Evolutionary conservation across 305 asterid species (phyloP), one percentile per base, ranked within the genome.

Genomic region (Fraxinus angustifolia): DNA sequence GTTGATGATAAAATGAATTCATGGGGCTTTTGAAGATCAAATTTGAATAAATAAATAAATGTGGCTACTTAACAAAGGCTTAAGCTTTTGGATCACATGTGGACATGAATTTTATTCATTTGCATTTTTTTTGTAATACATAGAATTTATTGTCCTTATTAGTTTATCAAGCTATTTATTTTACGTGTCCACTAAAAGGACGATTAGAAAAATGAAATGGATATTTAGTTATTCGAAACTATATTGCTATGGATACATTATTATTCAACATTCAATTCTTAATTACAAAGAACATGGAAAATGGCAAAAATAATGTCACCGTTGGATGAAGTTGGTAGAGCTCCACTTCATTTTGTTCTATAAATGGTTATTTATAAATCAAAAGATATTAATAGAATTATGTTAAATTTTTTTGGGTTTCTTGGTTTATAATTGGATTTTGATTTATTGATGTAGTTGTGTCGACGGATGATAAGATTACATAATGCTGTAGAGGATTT

Each of bases 211-310:
- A 23, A 1, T 23, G 26, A 23, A 23, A 23, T 23, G 26, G 26
- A 23, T 23, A 23, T 23, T 23, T 23, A 23, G 26, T 23, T 23
- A 23, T 23, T 23, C 26, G 26, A 23, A 23, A 23, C 26, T 23
- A 23, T 23, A 23, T 5, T n/a, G 26, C 6, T 53, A 53, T 16
- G 8, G 21, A 53, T 53, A 53, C 6, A n/a, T 53, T 26, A 53
- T 53, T 60, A 60, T 19, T 60, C 12, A 60, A 14, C 33, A 21
- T 60, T 11, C 36, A 21, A 21, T 21, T 3, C 2, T 23, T 60
- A 5, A 16, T 78, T 70, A 73, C 93, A 94, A 98, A 92, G 98
- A 87, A 94, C 98, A 72, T 94, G 98, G 97, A 96, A 94, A 82
- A 88, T 96, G 81, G 97, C 98, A 0, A 93, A 92, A 88, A 17